Base-by-base conservation (phyloP, 345 rosid genomes). In the Citrus trifoliata region DNA sequence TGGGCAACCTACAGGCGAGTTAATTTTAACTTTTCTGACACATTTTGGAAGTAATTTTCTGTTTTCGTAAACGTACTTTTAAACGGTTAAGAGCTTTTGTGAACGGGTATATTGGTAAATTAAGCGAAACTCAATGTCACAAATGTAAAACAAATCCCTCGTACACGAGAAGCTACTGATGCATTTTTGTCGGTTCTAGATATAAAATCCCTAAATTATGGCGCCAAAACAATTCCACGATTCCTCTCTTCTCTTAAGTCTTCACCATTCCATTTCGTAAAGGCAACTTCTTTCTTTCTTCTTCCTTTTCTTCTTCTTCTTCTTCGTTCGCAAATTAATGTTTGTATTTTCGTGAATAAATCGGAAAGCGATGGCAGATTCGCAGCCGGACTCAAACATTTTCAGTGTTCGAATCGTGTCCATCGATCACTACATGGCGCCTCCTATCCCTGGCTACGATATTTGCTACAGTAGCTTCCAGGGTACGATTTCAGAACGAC, bases 321-420 rank as follows among this genome's bases (percentile, higher is more conserved):
- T 42, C 48, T 42, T 42, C 4, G 18, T 73, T 58, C 33, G 4
- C 66, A 35, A 19, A 8, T 38, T 38, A 7, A 61, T 74, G 78
- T 19, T 3, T 58, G 19, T 32, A 53, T 32, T 12, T 33, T 66
- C 9, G 64, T 76, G 55, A 67, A n/a, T 37, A 67, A 67, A 76
- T 12, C 4, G n/a, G 51, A 30, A n/a, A 7, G n/a, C 60, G 7
- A 91, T 92, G 88, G 83, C 79, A 75, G 83, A 82, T 81, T 86
- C 92, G 75, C 93, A 67, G 88, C 66, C 88, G 71, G 69, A 64
- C 77, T 82, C 92, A 58, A 83, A 71, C 64, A 63, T 91, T 71
- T 95, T 93, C 88, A 93, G 96, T 46, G 85, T 92, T 38, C 91
- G 98, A 67, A 93, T 93, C 55, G 97, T 95, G 18, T 83, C 97